A percentile compares a stretch with the other conserved stretches of the same genome.
Evolutionary conservation across 139 green algal species (phyloP).

Genomic region (Zygnema cylindricum): DNA sequence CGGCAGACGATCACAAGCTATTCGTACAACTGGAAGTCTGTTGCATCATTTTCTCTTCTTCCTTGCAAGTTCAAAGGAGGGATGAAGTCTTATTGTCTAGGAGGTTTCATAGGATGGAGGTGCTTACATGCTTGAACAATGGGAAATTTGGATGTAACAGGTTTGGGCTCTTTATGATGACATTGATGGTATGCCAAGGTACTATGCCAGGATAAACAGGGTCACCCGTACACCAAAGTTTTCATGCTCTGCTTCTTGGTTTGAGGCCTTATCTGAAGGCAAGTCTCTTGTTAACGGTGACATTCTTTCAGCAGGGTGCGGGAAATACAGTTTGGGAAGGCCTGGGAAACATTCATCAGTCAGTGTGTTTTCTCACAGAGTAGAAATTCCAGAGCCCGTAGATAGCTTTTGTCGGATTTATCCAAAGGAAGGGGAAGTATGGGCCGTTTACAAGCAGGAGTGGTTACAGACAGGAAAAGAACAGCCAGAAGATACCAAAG

Average conservation of each 20-base stretch:
- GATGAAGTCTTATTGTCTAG: no score
- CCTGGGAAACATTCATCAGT: neutral
- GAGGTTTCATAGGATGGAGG: no score
- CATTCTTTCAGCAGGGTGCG: neutral
- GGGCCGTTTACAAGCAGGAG: neutral
- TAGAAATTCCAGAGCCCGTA: neutral
- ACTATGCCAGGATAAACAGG: constrained; percentile 8
- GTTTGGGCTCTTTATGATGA: constrained; percentile 37
- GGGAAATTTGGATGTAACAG: neutral
- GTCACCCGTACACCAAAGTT: neutral
- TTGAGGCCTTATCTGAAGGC: neutral
- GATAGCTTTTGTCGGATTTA: neutral
- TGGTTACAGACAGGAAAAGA: neutral
- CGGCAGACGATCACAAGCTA: no score
- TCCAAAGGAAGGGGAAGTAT: neutral
- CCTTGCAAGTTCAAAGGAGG: no score
- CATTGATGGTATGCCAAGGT: constrained; percentile 6
- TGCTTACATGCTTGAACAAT: no score
- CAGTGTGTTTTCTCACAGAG: neutral
- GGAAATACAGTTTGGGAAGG: neutral
- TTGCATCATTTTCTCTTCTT: no score
- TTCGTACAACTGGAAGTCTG: no score
- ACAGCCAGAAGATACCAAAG: neutral
- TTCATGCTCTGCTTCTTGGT: neutral
- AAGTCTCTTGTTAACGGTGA: neutral